phyloP scores from a whole-genome alignment of 148 eudicot species.

The Vaccinium vitisidaea region DNA sequence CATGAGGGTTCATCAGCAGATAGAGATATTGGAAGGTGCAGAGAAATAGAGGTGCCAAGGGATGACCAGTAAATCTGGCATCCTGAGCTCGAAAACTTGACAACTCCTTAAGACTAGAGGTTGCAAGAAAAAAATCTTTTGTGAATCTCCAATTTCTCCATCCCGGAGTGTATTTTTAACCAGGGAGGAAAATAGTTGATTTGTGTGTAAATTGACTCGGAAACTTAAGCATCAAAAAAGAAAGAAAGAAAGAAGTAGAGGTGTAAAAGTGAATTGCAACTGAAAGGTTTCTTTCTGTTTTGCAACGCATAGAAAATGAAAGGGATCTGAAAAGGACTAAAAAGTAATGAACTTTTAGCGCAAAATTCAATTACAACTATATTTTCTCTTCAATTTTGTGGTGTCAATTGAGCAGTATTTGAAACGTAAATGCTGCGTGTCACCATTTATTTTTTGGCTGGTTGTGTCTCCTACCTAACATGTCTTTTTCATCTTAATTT shows the following conservation, averaged over 20 bases:
- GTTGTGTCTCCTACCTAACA: no score
- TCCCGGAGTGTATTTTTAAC: no score
- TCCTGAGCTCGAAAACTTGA: no score
- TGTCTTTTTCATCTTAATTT: no score
- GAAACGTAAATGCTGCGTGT: neutral
- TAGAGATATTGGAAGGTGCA: neutral
- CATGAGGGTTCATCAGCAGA: neutral
- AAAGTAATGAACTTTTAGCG: neutral
- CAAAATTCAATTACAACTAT: neutral
- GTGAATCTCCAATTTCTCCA: no score
- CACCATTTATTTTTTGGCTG: neutral
- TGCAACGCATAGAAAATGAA: neutral
- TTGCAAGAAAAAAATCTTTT: no score
- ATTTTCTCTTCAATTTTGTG: neutral
- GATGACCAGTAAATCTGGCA: no score
- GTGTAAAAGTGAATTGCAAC: neutral
- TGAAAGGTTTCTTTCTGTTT: conserved; percentile 6
- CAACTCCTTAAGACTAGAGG: no score
- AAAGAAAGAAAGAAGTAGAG: neutral
- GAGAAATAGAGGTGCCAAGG: neutral
- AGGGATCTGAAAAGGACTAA: neutral
- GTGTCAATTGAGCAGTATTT: neutral
- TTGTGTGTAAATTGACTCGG: no score
- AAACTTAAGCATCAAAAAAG: no score
- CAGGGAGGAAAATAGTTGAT: no score